Conservation (phyloP, 345 rosid species). For the Brassica carinata region DNA sequence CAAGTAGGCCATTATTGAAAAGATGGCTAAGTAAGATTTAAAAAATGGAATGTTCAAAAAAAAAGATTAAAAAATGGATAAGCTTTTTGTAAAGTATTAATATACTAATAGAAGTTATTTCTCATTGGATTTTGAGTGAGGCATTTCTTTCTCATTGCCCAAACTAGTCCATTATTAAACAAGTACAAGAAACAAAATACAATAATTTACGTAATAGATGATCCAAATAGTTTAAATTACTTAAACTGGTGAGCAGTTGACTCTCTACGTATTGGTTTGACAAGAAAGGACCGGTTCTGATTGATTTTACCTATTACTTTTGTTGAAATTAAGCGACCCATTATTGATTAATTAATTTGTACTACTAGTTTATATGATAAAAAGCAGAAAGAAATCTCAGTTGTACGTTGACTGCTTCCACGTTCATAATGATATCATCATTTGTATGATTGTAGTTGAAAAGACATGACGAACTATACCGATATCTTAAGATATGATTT, state of each 20-base stretch:
- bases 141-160: constrained; percentile 13
- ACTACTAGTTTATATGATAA: background rate
- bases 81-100: constrained; percentile 26
- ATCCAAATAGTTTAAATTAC: constrained; percentile 25
- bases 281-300: constrained; percentile 31
- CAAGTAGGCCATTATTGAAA: constrained; percentile 35
- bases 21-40: constrained; percentile 12
- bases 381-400: constrained; percentile 19
- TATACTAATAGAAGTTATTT: constrained; percentile 13
- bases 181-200: background rate
- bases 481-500: constrained; percentile 23
- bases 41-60: background rate
- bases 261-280: constrained; percentile 40
- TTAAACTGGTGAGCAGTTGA: constrained; percentile 23
- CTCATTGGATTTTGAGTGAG: constrained; percentile 27
- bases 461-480: constrained; percentile 32
- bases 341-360: constrained; percentile 28
- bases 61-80: background rate
- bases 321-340: constrained; percentile 16
- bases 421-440: constrained; percentile 34
- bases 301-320: background rate
- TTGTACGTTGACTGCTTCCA: constrained; percentile 33
- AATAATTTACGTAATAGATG: constrained; percentile 20
- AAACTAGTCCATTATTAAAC: constrained; percentile 12
- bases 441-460: constrained; percentile 27